Evolutionary conservation across 331 rosid species (phyloP), one percentile per base, ranked within the genome.

Genomic region (Acacia concinna): DNA sequence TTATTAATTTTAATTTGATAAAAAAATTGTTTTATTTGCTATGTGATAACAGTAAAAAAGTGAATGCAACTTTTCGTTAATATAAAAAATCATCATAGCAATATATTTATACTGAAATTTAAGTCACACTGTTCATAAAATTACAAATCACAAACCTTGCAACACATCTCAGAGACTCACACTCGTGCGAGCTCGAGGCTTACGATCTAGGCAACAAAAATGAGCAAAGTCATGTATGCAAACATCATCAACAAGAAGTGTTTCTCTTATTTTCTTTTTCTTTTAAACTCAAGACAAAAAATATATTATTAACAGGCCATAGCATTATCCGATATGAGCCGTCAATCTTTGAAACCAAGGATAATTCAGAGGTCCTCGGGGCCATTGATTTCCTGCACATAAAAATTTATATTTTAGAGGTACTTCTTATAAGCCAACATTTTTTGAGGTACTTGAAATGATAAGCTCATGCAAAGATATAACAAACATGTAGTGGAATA

Each of bases 351-450:
- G 49, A 20, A 64, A 64, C 52, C 71, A 3, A 6, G 60, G 73
- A 75, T 64, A 70, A 65, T 62, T 85, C 81, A 86, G 13, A 91
- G 73, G 78, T 91, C 97, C 83, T 84, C 90, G 0, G 89, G 89
- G 41, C 91, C 90, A 40, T 83, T 86, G 74, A 91, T 86, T 73
- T 85, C 86, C 97, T 91, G 88, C 71, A 28, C 54, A 74, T 8
- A 43, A 51, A 63, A 78, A 66, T 23, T 78, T 7, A 71, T n/a
- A 3, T 9, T 73, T 79, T 51, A 78, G 81, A 63, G 68, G 10
- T 51, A 15, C 13, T 21, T 52, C 9, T 51, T 51, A 6, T 20
- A 1, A 4, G 14, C 15, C 63, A 21, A 8, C 31, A 23, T 56
- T 25, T 6, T 56, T 56, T n/a, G 62, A 54, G 28, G 15, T 30